Base-by-base conservation (phyloP, 1,139 yeast genomes). In the Hyphopichia khmerensis region DNA sequence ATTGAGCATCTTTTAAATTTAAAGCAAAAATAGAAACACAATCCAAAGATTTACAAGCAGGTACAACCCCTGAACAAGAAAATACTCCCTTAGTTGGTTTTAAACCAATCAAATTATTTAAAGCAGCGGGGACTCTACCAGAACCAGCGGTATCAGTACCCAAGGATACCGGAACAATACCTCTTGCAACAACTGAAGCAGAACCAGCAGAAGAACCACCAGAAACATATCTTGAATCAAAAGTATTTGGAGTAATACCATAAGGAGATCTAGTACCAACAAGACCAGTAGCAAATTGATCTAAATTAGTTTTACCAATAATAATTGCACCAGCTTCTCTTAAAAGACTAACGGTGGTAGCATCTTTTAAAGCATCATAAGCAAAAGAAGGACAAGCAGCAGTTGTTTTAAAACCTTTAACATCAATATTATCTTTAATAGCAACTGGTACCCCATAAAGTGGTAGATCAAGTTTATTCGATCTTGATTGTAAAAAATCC, bases 111-210 rank as follows among this genome's bases (percentile, higher is more conserved):
- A 93, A 66, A 62, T 91, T 91, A 73, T 93, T 93, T 53, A 91
- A 75, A 19, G 90, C 93, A n/a, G 98, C 98, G 21, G 99, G 99
- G 26, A 93, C 98, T 57, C 98, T 78, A 38, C 97, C 97, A 11
- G 96, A 87, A 19, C 99, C 99, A n/a, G 98, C 98, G 36, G 99
- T 93, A 60, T 93, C 99, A 7, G 98, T 91, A 39, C 98, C 98
- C 52, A 93, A 73, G 2, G 96, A 75, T 40, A 91, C 56, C 23
- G 98, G 96, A 15, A 87, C 96, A 43, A 84, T 74, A 43, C 98
- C 98, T 52, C 90, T 75, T 16, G 90, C 90, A 17, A 89, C 97
- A 24, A 84, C 93, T 14, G 84, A 82, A 6, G 96, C 95, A 18
- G 96, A 87, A n/a, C 99, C 99, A 1, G 97, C 89, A 29, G 95